Percentiles rank a stretch among this genome's conserved stretches.
phyloP scores from a whole-genome alignment of 1,284 basidiomycete genomes.

The Tilletia indica region DNA sequence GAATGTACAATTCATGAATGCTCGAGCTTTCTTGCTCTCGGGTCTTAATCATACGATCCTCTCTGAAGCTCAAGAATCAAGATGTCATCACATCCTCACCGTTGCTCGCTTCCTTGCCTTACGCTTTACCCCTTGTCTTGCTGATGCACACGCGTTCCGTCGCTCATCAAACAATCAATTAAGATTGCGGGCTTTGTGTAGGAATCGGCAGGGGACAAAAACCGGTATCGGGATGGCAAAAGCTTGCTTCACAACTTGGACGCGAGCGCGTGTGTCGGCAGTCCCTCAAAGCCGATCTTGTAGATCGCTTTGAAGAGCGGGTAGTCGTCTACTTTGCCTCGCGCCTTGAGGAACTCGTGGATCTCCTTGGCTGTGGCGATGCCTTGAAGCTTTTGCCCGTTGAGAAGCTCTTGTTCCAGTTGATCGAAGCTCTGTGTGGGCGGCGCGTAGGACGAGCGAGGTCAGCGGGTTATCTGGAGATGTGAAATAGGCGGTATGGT shows the following conservation, averaged over 20 bases:
- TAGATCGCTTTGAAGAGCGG: constrained; percentile 62
- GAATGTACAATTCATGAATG: no score
- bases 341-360: constrained; percentile 60
- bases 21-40: no score
- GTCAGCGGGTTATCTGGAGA: not conserved
- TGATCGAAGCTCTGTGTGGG: constrained; percentile 56
- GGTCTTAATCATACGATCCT: no score
- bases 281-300: constrained; percentile 48
- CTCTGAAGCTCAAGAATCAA: no score
- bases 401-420: constrained; percentile 63
- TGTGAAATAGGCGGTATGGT: constrained; percentile 16
- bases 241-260: constrained; percentile 33
- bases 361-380: constrained; percentile 61
- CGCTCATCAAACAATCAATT: no score
- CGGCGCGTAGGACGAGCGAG: constrained; percentile 40
- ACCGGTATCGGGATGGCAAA: no score
- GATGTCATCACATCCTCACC: no score
- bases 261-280: constrained; percentile 57
- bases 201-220: no score
- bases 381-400: constrained; percentile 64
- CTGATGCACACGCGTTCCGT: no score
- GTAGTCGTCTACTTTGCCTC: constrained; percentile 60
- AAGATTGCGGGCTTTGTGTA: no score
- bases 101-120: no score
- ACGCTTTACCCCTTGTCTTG: no score